Base-by-base conservation (phyloP, 306 rosid species). In the Styphnolobium japonicum region DNA sequence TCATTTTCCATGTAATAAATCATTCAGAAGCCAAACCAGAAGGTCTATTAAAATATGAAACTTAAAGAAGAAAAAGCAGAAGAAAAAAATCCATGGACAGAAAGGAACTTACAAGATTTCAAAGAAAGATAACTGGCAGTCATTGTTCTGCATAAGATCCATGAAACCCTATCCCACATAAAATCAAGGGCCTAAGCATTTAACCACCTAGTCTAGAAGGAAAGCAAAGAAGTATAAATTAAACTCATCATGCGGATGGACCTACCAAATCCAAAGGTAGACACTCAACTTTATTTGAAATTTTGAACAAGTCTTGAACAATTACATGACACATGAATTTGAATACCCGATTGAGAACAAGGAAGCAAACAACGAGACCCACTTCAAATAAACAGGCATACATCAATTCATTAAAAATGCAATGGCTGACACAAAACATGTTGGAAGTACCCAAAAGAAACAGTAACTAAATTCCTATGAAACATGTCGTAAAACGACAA, bases 121-220 rank as follows among this genome's bases (percentile, higher is more conserved):
- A 49, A 34, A 42, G 31, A 42, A 42, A 15, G 8, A 39, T 5
- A 22, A 27, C n/a, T 12, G 9, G n/a, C 2, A 42, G 70, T 29
- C 75, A 42, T 16, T 56, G 48, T 15, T 68, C 61, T 31, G 58
- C 36, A 25, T 73, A 78, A 78, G 51, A 56, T 68, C 61, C 43
- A 29, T 56, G 22, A 69, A 69, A 29, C 2, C 36, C 53, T 64
- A 46, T 34, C 51, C 71, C 58, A 61, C 48, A 61, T 18, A 37
- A 25, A 53, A 66, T 25, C 33, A 52, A 53, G 52, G 52, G 19
- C 63, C 73, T 21, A 62, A 31, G 37, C 61, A 65, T 65, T 34
- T 37, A 46, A 46, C 18, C 52, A 73, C 66, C 74, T 52, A 78
- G 49, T 21, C 19, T 27, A 67, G 33, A 68, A 56, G 42, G 48